Evolutionary conservation across 345 rosid genomes (phyloP).

Genomic region (Syzygium oleosum): DNA sequence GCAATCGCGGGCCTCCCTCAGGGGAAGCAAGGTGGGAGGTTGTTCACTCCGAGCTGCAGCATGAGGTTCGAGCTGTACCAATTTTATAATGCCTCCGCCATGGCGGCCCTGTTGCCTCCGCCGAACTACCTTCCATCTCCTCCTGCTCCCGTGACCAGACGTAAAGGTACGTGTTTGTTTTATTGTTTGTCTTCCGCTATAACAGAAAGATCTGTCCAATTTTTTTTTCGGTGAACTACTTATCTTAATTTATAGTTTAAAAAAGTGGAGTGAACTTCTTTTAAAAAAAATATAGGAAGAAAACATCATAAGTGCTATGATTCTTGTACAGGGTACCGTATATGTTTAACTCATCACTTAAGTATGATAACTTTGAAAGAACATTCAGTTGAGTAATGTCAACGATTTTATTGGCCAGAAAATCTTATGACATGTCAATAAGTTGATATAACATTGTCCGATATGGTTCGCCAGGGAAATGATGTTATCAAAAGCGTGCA

Average conservation of each 20-base stretch:
- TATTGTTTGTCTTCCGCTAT: not conserved
- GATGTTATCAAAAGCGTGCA: not conserved
- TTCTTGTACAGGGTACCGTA: not conserved
- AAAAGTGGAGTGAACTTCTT: not conserved
- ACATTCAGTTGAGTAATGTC: not conserved
- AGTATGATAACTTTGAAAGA: not conserved
- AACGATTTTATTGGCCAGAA: not conserved
- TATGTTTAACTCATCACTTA: not conserved
- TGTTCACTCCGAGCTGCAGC: not conserved
- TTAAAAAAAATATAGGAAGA: not conserved
- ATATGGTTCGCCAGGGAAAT: rapidly evolving
- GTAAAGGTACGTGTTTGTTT: not conserved
- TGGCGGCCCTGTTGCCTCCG: not conserved
- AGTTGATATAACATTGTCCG: not conserved
- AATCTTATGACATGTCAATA: not conserved
- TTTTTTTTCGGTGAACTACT: not conserved
- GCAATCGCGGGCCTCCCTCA: not conserved
- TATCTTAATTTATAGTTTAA: not conserved
- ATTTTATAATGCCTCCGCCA: not conserved
- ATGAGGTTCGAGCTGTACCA: not conserved
- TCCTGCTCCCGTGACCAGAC: not conserved
- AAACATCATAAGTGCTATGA: not conserved
- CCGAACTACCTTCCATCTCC: not conserved
- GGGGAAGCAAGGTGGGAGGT: not conserved
- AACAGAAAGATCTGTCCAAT: not conserved